A percentile compares a stretch with the other conserved stretches of the same genome.
Conservation (phyloP, 2,329 filamentous ascomycete genomes). For the Colletotrichum musicola region DNA sequence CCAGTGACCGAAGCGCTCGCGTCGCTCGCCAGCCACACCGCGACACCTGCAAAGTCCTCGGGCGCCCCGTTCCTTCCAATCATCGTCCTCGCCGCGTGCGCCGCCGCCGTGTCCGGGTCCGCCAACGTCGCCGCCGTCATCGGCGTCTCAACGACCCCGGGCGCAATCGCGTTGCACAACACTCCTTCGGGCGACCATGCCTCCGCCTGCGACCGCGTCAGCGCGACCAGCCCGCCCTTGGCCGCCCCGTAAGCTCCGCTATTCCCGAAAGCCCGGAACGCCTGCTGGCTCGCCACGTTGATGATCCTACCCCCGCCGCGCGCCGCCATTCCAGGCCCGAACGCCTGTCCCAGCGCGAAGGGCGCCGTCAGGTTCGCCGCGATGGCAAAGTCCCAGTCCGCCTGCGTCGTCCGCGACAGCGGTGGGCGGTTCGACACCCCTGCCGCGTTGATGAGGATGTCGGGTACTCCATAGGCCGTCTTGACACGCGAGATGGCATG, state of each 20-base stretch:
- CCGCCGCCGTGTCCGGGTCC: slow-evolving; percentile 41
- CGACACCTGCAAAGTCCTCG: slow-evolving; percentile 48
- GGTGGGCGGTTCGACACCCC: slow-evolving; percentile 47
- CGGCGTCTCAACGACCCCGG: slow-evolving; percentile 47
- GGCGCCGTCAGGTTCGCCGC: slow-evolving; percentile 51
- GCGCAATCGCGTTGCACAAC: slow-evolving; percentile 50
- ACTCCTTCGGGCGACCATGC: slow-evolving; percentile 51
- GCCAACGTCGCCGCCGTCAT: slow-evolving; percentile 43
- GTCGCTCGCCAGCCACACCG: slow-evolving; percentile 47
- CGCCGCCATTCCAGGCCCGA: slow-evolving; percentile 48
- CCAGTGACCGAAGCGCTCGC: slow-evolving; percentile 49
- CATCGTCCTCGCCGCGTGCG: slow-evolving; percentile 47
- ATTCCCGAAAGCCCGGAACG: slow-evolving; percentile 48
- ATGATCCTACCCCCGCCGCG: slow-evolving; percentile 49
- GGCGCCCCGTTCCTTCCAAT: slow-evolving; percentile 48
- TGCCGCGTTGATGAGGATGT: slow-evolving; percentile 51
- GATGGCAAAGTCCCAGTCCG: slow-evolving; percentile 48
- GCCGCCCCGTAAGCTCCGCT: slow-evolving; percentile 51
- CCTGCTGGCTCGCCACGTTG: slow-evolving; percentile 50
- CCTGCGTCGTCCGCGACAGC: slow-evolving; percentile 45
- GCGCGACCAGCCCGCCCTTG: slow-evolving; percentile 47
- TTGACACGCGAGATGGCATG: slow-evolving; percentile 36
- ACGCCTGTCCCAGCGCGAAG: slow-evolving; percentile 48
- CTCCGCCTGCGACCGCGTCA: slow-evolving; percentile 51
- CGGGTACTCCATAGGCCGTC: slow-evolving; percentile 43